Percentiles rank a stretch among this genome's conserved stretches.
Evolutionary conservation across 2,329 filamentous ascomycete species (phyloP).

Genomic region (Talaromyces verruculosus): DNA sequence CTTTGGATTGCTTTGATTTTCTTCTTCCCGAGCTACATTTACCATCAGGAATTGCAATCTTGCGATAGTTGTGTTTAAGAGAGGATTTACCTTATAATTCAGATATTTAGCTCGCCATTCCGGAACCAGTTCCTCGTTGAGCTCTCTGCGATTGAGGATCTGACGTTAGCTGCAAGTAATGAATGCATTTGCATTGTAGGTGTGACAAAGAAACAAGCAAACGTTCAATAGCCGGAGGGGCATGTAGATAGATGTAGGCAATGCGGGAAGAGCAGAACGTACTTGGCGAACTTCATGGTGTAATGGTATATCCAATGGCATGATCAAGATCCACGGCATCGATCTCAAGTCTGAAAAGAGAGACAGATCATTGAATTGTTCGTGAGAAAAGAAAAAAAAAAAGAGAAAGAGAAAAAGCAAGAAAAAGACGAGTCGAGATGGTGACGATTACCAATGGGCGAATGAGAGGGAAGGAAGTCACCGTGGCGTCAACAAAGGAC

Average conservation of each 20-base stretch:
- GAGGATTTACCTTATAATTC: conserved; percentile 72
- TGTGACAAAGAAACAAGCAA: background rate
- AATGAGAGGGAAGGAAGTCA: conserved; percentile 7
- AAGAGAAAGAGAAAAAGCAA: background rate
- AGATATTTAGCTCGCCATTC: conserved; percentile 96
- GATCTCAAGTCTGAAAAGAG: background rate
- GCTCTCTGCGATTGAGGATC: conserved; percentile 54
- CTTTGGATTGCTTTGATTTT: conserved; percentile 79
- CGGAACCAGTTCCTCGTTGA: conserved; percentile 84
- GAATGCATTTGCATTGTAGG: conserved; percentile 20
- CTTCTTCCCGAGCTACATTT: conserved; percentile 71
- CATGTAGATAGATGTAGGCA: conserved; percentile 8
- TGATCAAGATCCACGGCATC: background rate
- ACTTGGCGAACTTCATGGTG: conserved; percentile 64
- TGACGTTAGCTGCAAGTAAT: conserved; percentile 14
- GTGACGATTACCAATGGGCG: background rate
- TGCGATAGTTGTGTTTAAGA: conserved; percentile 11
- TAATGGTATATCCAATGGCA: conserved; percentile 5
- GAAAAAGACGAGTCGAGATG: background rate
- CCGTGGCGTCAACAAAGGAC: conserved; percentile 8
- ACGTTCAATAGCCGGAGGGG: conserved; percentile 11
- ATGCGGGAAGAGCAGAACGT: conserved; percentile 26
- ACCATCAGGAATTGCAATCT: conserved; percentile 8
- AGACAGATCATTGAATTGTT: background rate
- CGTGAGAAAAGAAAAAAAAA: background rate